These are phyloP conservation scores for Penicillium sp. DNA, from an alignment of 2,329 filamentous ascomycete genomes.

Conservation along the genomic window DNA sequence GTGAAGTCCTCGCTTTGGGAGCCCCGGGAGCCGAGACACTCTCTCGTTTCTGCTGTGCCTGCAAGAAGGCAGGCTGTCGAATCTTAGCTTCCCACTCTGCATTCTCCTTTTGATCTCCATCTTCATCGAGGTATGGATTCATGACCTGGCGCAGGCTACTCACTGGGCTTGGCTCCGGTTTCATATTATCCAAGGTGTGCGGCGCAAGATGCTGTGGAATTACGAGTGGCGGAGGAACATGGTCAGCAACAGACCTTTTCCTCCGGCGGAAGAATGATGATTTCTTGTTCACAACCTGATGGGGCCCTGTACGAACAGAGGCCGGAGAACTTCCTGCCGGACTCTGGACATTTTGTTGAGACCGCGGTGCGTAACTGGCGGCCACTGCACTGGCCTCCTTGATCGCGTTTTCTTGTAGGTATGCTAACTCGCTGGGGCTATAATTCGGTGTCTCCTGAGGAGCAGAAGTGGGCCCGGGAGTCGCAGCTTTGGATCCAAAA, in stretches of 20 bases:
- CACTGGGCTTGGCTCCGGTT: constrained; percentile 60
- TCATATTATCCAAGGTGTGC: constrained; percentile 31
- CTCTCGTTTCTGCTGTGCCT: constrained; percentile 25
- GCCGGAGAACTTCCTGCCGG: constrained; percentile 20
- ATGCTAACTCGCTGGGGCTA: constrained; percentile 22
- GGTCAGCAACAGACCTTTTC: constrained; percentile 83
- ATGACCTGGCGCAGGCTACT: constrained; percentile 85
- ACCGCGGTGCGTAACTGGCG: constrained; percentile 27
- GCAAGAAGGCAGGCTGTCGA: constrained; percentile 18
- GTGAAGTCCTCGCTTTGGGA: constrained; percentile 29
- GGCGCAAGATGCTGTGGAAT: constrained; percentile 49
- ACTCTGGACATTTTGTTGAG: constrained; percentile 30
- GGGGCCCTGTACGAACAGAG: constrained; percentile 35
- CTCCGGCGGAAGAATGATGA: constrained; percentile 92
- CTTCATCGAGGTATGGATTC: constrained; percentile 72
- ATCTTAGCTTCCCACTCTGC: constrained; percentile 23
- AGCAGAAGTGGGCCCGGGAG: constrained; percentile 14
- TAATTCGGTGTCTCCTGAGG: constrained; percentile 14
- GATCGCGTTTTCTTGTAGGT: constrained; percentile 27
- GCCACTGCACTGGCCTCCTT: constrained; percentile 23
- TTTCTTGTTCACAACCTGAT: constrained; percentile 77
- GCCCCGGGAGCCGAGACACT: constrained; percentile 27
- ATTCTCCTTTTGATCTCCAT: constrained; percentile 25
- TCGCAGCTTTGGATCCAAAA: constrained; percentile 70
- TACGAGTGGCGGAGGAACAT: constrained; percentile 60